phyloP scores from a whole-genome alignment of 352 stramenopile species.

The Poterioochromonas sp. region DNA sequence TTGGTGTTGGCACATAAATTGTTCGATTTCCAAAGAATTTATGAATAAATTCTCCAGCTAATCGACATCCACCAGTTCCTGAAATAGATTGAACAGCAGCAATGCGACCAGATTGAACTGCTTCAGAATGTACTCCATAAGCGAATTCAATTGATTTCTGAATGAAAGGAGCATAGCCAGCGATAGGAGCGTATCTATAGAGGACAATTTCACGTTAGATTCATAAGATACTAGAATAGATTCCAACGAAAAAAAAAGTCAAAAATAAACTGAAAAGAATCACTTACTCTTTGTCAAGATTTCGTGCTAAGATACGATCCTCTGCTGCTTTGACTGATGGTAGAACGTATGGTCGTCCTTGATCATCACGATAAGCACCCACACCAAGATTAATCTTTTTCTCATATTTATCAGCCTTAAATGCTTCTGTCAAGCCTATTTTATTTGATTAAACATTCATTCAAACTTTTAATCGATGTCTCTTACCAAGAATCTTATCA shows the following conservation, averaged over 20 bases:
- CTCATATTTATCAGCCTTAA: conserved; percentile 3
- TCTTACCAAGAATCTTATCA: conserved; percentile 35
- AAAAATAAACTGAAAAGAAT: conserved; percentile 80
- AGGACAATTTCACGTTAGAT: no score
- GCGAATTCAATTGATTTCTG: conserved; percentile 84
- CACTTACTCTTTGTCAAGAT: conserved; percentile 91
- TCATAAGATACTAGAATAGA: background rate
- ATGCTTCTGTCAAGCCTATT: conserved; percentile 33
- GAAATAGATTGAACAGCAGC: conserved; percentile 96
- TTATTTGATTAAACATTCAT: no score
- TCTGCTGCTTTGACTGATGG: conserved; percentile 90
- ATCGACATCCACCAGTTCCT: conserved; percentile 89
- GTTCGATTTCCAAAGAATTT: conserved; percentile 67
- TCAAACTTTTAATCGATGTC: conserved; percentile 17
- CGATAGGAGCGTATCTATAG: conserved; percentile 54
- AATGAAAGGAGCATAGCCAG: conserved; percentile 86
- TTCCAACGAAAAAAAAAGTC: background rate
- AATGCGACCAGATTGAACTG: conserved; percentile 76
- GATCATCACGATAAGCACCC: conserved; percentile 89
- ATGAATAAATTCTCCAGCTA: conserved; percentile 88
- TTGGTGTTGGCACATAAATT: conserved; percentile 97
- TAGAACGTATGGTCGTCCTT: conserved; percentile 84
- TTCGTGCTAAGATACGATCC: conserved; percentile 76
- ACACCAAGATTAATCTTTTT: conserved; percentile 92
- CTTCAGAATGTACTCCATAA: conserved; percentile 83